Evolutionary conservation across 176 grass and related monocot species (phyloP).

Genomic region (maize (Zea mays)): DNA sequence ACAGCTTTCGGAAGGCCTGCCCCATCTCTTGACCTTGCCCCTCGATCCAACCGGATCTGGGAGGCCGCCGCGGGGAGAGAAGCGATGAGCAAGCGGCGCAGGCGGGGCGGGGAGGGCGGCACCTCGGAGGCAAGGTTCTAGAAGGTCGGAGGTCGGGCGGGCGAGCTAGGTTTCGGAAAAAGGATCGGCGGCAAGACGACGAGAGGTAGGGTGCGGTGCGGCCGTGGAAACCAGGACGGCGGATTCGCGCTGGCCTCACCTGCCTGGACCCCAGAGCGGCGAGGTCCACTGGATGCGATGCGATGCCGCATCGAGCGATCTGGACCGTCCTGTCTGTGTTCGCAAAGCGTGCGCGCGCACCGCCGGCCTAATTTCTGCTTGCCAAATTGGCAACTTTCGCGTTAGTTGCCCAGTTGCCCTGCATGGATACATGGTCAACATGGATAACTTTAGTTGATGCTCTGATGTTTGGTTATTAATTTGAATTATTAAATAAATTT

Average conservation of each 20-base stretch:
- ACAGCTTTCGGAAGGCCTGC: constrained; percentile 98
- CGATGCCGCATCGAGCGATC: constrained; percentile 4
- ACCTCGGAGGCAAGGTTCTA: constrained; percentile 16
- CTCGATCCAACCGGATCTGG: constrained; percentile 36
- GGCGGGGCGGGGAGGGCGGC: background rate
- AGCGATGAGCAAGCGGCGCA: background rate
- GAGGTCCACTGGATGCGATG: constrained; percentile 22
- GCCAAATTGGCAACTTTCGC: too few relatives aligned
- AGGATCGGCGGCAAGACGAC: constrained; percentile 10
- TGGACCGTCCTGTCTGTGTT: constrained; percentile 20
- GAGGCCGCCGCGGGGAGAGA: background rate
- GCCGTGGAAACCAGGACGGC: constrained; percentile 8
- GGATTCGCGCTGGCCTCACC: background rate
- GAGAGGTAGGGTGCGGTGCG: background rate
- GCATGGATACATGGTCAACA: too few relatives aligned
- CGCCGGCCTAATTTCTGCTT: background rate
- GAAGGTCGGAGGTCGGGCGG: constrained; percentile 13
- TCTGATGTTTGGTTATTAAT: too few relatives aligned
- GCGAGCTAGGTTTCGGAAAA: constrained; percentile 11
- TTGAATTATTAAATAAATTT: too few relatives aligned
- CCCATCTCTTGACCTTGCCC: constrained; percentile 57
- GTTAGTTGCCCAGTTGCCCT: too few relatives aligned
- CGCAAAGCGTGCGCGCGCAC: background rate
- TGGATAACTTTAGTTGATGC: too few relatives aligned
- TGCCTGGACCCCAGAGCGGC: background rate